Conservation (phyloP, 495 filamentous ascomycete genomes). For the Melanomma pulvis-pyrius region DNA sequence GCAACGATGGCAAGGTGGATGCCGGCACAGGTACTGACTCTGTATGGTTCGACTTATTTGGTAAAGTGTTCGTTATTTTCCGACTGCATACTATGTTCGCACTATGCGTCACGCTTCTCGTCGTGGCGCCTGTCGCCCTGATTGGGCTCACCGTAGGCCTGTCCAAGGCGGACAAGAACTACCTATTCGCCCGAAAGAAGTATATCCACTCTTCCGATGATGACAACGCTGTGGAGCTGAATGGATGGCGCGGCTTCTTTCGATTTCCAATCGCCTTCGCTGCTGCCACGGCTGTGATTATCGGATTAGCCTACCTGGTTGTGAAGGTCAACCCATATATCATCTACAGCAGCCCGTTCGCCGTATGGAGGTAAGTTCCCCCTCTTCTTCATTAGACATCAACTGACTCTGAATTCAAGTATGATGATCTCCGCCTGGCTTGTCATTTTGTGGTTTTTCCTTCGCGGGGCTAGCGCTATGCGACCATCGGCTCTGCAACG, state of each 20-base stretch:
- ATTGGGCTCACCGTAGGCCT: conserved; percentile 69
- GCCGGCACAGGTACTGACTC: conserved; percentile 69
- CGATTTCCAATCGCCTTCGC: conserved; percentile 77
- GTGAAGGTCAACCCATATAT: conserved; percentile 84
- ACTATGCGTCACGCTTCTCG: conserved; percentile 77
- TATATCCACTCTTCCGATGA: conserved; percentile 61
- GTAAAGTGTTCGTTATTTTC: conserved; percentile 77
- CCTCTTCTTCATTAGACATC: neutral
- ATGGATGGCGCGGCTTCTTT: conserved; percentile 80
- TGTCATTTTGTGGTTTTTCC: conserved; percentile 79
- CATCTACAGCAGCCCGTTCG: conserved; percentile 80
- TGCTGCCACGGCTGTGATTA: conserved; percentile 66
- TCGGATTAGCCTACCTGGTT: conserved; percentile 76
- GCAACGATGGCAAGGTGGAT: conserved; percentile 64
- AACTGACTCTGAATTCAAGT: conserved; percentile 38
- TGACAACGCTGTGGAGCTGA: conserved; percentile 63
- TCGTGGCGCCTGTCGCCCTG: conserved; percentile 73
- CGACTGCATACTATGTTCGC: conserved; percentile 81
- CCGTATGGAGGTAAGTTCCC: conserved; percentile 55
- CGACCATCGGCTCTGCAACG: conserved; percentile 87
- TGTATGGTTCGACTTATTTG: conserved; percentile 96
- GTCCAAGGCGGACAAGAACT: conserved; percentile 70
- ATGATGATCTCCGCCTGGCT: conserved; percentile 86
- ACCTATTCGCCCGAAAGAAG: conserved; percentile 70
- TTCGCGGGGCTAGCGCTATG: conserved; percentile 76